phyloP scores from a whole-genome alignment of 2,329 filamentous ascomycete species.

The Calonectria pseudoreteaudii region DNA sequence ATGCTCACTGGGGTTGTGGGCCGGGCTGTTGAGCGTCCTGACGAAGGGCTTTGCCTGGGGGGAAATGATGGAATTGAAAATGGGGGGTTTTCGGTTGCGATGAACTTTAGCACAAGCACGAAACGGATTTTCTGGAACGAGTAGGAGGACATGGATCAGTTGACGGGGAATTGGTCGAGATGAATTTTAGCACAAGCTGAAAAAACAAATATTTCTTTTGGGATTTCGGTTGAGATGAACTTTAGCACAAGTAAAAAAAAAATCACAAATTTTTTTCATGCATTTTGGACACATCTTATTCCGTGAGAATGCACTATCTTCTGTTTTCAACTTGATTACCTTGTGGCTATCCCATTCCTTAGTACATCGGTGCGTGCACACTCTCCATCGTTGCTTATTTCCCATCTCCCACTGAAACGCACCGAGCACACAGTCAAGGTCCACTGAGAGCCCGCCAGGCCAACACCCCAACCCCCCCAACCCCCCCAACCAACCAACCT shows the following conservation, averaged over 20 bases:
- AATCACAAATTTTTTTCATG: too few relatives aligned
- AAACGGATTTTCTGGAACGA: neutral
- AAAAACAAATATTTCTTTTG: neutral
- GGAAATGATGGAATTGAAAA: neutral
- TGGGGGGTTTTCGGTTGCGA: neutral
- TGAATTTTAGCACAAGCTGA: neutral
- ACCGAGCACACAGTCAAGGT: neutral
- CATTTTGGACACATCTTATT: too few relatives aligned
- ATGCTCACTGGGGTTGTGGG: too few relatives aligned
- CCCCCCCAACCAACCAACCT: too few relatives aligned
- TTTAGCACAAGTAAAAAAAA: neutral
- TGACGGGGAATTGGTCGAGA: neutral
- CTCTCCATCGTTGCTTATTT: too few relatives aligned
- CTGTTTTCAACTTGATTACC: too few relatives aligned
- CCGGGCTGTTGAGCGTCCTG: neutral
- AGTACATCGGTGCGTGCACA: too few relatives aligned
- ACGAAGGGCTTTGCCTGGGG: too few relatives aligned
- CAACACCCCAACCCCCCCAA: too few relatives aligned
- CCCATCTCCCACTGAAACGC: neutral
- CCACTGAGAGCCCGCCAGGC: conserved; percentile 8
- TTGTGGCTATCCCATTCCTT: too few relatives aligned
- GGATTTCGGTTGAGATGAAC: neutral
- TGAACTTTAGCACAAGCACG: neutral
- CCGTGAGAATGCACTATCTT: too few relatives aligned
- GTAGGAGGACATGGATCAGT: too few relatives aligned